Conservation (phyloP, 495 filamentous ascomycete genomes). For the Jackrogersella minutella region DNA sequence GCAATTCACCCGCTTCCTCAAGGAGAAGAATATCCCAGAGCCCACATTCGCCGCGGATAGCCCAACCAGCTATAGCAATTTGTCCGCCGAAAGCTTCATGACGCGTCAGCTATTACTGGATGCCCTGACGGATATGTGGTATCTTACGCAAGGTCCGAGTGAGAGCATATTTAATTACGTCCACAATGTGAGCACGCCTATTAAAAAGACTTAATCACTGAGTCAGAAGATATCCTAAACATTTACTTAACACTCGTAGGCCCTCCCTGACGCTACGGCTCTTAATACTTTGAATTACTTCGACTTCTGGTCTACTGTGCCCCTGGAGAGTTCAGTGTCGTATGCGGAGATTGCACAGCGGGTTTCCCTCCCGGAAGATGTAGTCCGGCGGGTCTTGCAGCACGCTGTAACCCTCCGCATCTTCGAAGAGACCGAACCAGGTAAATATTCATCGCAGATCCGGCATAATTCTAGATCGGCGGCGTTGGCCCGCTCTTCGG, state of each 20-base stretch:
- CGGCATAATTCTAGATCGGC: slow-evolving; percentile 46
- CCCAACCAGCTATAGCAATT: slow-evolving; percentile 33
- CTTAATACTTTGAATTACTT: slow-evolving; percentile 46
- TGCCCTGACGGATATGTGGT: slow-evolving; percentile 41
- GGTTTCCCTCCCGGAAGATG: slow-evolving; percentile 38
- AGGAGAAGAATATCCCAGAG: slow-evolving; percentile 40
- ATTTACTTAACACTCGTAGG: slow-evolving; percentile 22
- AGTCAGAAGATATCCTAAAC: background rate
- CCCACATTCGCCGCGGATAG: slow-evolving; percentile 40
- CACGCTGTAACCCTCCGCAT: slow-evolving; percentile 55
- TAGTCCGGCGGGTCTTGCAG: slow-evolving; percentile 51
- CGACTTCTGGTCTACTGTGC: slow-evolving; percentile 46
- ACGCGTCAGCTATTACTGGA: slow-evolving; percentile 35
- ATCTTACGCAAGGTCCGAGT: slow-evolving; percentile 40
- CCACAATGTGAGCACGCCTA: slow-evolving; percentile 31
- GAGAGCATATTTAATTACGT: slow-evolving; percentile 45
- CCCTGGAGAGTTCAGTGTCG: slow-evolving; percentile 46
- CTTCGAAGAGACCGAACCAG: slow-evolving; percentile 52
- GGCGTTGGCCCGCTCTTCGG: slow-evolving; percentile 36
- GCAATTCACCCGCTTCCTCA: slow-evolving; percentile 31
- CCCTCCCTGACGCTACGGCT: slow-evolving; percentile 37
- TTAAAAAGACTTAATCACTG: background rate
- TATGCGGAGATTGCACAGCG: slow-evolving; percentile 45
- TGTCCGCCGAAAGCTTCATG: slow-evolving; percentile 39
- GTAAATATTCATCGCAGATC: slow-evolving; percentile 32